A percentile compares a stretch with the other conserved stretches of the same genome.
These are phyloP conservation scores for Daucus carota DNA, from an alignment of 129 eudicot species.

Conservation along the genomic window DNA sequence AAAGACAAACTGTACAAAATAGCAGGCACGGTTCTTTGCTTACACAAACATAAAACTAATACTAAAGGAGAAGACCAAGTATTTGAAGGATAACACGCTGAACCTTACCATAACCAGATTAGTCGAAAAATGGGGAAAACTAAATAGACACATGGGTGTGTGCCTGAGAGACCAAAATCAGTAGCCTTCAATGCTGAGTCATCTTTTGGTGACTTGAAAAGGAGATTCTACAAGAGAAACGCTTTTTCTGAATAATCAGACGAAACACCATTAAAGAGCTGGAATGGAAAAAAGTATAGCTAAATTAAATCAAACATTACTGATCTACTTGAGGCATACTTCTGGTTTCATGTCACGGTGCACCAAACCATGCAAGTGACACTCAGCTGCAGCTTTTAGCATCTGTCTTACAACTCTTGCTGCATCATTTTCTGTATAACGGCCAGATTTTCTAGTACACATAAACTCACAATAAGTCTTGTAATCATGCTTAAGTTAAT, in stretches of 20 bases:
- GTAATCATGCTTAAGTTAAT: slow-evolving; percentile 2
- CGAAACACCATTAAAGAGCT: slow-evolving; percentile 10
- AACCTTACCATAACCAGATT: not conserved
- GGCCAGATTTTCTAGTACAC: slow-evolving; percentile 80
- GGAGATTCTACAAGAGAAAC: slow-evolving; percentile 58
- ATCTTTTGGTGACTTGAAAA: too few species aligned
- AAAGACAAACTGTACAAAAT: not conserved
- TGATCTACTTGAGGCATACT: slow-evolving; percentile 33
- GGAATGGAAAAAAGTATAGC: not conserved
- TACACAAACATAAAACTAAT: not conserved
- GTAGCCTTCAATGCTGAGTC: slow-evolving; percentile 93
- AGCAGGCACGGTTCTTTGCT: not conserved
- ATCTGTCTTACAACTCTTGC: slow-evolving; percentile 92
- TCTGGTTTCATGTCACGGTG: too few species aligned
- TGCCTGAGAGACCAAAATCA: slow-evolving; percentile 94
- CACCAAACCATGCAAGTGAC: slow-evolving; percentile 93
- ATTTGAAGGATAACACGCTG: not conserved
- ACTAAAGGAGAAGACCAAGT: not conserved
- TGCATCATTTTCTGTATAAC: slow-evolving; percentile 92
- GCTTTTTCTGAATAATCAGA: not conserved
- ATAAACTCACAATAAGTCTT: slow-evolving; percentile 7
- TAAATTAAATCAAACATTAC: not conserved
- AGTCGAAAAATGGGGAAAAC: not conserved
- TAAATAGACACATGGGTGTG: not conserved
- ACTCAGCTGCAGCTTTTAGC: slow-evolving; percentile 97